A percentile compares a stretch with the other conserved stretches of the same genome.
Conservation (phyloP, 805 yeast species). For the Isabelozyma gotoi region DNA sequence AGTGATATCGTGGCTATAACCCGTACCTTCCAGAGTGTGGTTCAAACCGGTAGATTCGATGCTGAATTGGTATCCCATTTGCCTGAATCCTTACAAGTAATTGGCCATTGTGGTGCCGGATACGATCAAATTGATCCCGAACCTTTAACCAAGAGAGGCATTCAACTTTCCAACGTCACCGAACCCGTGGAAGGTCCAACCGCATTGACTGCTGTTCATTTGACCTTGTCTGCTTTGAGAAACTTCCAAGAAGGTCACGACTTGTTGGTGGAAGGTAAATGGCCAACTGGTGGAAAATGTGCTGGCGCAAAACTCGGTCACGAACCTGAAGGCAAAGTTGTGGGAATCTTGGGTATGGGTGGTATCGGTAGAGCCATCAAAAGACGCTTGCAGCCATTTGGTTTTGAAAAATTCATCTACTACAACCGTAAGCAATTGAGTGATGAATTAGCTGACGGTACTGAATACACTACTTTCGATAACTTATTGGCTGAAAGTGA, state of each 20-base stretch:
- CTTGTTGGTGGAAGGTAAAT: slow-evolving; percentile 53
- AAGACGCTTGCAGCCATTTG: slow-evolving; percentile 72
- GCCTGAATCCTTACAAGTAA: slow-evolving; percentile 52
- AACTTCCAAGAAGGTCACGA: slow-evolving; percentile 64
- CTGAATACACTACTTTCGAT: slow-evolving; percentile 71
- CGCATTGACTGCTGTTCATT: slow-evolving; percentile 67
- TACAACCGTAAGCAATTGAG: slow-evolving; percentile 64
- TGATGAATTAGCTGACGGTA: slow-evolving; percentile 63
- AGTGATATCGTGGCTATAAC: slow-evolving; percentile 40
- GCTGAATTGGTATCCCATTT: slow-evolving; percentile 54
- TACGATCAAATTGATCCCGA: slow-evolving; percentile 69
- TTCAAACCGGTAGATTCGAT: slow-evolving; percentile 63
- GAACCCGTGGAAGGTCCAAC: slow-evolving; percentile 67
- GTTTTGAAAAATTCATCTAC: slow-evolving; percentile 68
- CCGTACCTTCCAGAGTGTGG: slow-evolving; percentile 54
- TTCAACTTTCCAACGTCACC: slow-evolving; percentile 71
- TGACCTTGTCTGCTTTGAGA: slow-evolving; percentile 63
- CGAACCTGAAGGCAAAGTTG: slow-evolving; percentile 72
- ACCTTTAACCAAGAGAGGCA: slow-evolving; percentile 48
- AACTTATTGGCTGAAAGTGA: slow-evolving; percentile 65
- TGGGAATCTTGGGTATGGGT: slow-evolving; percentile 86
- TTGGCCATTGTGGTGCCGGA: slow-evolving; percentile 72
- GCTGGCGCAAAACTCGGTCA: slow-evolving; percentile 63
- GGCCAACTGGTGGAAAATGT: slow-evolving; percentile 47
- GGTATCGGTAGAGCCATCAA: slow-evolving; percentile 86